These are phyloP conservation scores for Pseudogymnoascus sp. DNA, from an alignment of 2,329 filamentous ascomycete genomes.

Conservation along the genomic window DNA sequence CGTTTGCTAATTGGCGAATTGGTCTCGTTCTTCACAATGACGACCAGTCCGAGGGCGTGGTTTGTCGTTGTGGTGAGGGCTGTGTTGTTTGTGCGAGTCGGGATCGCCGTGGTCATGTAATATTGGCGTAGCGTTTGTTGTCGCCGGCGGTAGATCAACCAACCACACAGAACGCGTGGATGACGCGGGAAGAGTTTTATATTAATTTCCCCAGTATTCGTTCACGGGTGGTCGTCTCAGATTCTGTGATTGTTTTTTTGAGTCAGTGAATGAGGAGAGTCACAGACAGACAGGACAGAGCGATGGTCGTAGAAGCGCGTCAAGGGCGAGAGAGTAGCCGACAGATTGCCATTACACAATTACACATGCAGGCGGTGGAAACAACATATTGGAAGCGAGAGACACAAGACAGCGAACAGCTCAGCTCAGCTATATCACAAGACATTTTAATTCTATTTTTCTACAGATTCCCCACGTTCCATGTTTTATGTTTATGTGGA, in stretches of 20 bases:
- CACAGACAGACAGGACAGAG: background rate
- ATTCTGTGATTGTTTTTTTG: background rate
- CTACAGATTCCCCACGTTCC: background rate
- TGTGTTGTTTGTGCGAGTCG: slow-evolving; percentile 5
- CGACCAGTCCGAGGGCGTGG: background rate
- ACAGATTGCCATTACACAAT: slow-evolving; percentile 2
- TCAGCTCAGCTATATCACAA: slow-evolving; percentile 1
- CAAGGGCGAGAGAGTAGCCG: background rate
- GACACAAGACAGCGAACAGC: background rate
- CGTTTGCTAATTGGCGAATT: background rate
- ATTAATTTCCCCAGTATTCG: slow-evolving; percentile 5
- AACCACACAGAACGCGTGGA: slow-evolving; percentile 4
- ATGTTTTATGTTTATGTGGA: slow-evolving; percentile 6
- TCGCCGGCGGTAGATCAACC: background rate
- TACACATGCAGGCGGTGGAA: background rate
- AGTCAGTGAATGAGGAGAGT: slow-evolving; percentile 5
- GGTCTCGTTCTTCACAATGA: background rate
- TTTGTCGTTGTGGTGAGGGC: background rate
- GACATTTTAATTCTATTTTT: slow-evolving; percentile 3
- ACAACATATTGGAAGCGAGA: slow-evolving; percentile 6
- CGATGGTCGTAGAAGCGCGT: slow-evolving; percentile 4
- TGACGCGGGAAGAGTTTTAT: slow-evolving; percentile 3
- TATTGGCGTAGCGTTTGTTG: slow-evolving; percentile 7
- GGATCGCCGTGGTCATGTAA: slow-evolving; percentile 1
- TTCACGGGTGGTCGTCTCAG: slow-evolving; percentile 1